Evolutionary conservation across 805 yeast species (phyloP).

Genomic region (Candida coquimbonensis): DNA sequence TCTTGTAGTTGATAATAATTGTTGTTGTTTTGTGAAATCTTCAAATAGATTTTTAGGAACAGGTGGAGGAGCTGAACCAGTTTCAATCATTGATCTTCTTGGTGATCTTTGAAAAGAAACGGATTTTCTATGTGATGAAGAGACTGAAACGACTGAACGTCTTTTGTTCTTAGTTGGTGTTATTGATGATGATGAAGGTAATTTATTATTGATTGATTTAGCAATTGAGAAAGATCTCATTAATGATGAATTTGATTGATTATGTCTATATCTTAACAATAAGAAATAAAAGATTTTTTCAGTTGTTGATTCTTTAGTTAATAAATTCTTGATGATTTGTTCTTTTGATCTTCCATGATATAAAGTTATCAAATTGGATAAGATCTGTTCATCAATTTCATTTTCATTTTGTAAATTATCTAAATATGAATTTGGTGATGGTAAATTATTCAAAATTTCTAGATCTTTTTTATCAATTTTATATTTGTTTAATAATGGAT

Average conservation of each 20-base stretch:
- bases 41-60: conserved; percentile 19
- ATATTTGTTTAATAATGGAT: conserved; percentile 76
- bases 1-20: conserved; percentile 1
- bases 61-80: conserved; percentile 14
- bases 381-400: conserved; percentile 67
- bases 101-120: conserved; percentile 35
- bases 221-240: conserved; percentile 26
- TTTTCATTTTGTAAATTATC: conserved; percentile 22
- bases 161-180: conserved; percentile 33
- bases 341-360: conserved; percentile 72
- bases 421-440: conserved; percentile 24
- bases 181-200: conserved; percentile 7
- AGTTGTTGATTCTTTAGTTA: conserved; percentile 52
- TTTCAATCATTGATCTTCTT: conserved; percentile 21
- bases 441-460: conserved; percentile 24
- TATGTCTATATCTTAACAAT: conserved; percentile 67
- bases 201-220: conserved; percentile 19
- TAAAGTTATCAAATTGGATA: conserved; percentile 66
- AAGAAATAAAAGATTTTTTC: conserved; percentile 79
- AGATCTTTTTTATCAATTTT: conserved; percentile 19
- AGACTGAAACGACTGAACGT: conserved; percentile 34
- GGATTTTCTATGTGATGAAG: conserved; percentile 43
- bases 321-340: conserved; percentile 46
- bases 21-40: conserved; percentile 9
- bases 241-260: conserved; percentile 36